These are phyloP conservation scores for Phyllosticta citriasiana DNA, from an alignment of 2,329 filamentous ascomycete species.

Conservation along the genomic window DNA sequence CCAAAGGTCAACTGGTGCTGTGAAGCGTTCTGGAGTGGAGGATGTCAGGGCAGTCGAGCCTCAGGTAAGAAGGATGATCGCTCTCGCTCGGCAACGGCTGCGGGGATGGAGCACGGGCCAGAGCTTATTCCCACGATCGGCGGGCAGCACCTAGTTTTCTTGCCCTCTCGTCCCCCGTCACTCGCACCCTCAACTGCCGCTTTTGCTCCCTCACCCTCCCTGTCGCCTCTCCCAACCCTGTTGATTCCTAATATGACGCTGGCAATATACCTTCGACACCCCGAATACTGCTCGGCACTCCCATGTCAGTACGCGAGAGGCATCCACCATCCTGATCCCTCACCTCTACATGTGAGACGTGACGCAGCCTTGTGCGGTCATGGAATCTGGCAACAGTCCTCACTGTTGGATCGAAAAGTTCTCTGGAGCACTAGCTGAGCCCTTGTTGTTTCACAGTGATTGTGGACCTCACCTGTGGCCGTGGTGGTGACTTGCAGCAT, in stretches of 20 bases:
- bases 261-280: not conserved
- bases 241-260: not conserved
- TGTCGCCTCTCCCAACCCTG: not conserved
- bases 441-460: not conserved
- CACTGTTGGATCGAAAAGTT: not conserved
- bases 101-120: constrained; percentile 5
- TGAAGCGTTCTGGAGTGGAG: not conserved
- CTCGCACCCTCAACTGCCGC: not conserved
- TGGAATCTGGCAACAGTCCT: not conserved
- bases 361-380: not conserved
- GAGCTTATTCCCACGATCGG: constrained; percentile 2
- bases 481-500: not conserved
- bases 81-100: not conserved
- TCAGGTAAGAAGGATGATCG: not conserved
- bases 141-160: not conserved
- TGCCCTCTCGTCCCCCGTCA: not conserved
- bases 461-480: not conserved
- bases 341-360: not conserved
- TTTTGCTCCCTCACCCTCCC: not conserved
- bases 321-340: not conserved
- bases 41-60: not conserved
- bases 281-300: not conserved
- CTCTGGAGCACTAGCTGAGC: not conserved
- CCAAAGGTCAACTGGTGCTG: not conserved
- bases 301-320: not conserved